Conservation (phyloP, 306 rosid genomes). For the Vigna hirtella region DNA sequence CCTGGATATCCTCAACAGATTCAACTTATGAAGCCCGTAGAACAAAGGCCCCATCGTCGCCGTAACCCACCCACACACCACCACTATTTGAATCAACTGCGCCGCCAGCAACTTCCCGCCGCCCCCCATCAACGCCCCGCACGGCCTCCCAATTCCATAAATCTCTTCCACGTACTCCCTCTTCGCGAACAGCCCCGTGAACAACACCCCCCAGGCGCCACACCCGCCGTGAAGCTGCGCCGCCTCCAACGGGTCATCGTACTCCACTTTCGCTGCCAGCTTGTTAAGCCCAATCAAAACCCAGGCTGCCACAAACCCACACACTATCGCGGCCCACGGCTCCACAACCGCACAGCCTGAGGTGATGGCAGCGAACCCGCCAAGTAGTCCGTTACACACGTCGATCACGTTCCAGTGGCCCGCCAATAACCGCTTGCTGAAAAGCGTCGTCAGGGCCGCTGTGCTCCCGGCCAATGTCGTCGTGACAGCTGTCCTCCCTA, state of each 20-base stretch:
- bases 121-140: conserved; percentile 75
- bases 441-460: conserved; percentile 70
- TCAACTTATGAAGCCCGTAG: conserved; percentile 58
- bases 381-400: conserved; percentile 81
- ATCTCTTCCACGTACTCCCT: conserved; percentile 60
- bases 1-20: conserved; percentile 59
- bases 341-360: conserved; percentile 82
- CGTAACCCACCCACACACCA: conserved; percentile 74
- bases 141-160: conserved; percentile 56
- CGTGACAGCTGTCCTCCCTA: conserved; percentile 83
- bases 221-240: conserved; percentile 89
- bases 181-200: conserved; percentile 72
- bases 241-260: conserved; percentile 83
- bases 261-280: conserved; percentile 55
- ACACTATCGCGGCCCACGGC: conserved; percentile 79
- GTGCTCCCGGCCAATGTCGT: conserved; percentile 83
- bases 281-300: conserved; percentile 68
- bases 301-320: conserved; percentile 76
- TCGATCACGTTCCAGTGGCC: conserved; percentile 88
- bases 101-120: conserved; percentile 71
- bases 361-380: conserved; percentile 80
- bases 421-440: conserved; percentile 64
- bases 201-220: conserved; percentile 81
- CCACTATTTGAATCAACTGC: conserved; percentile 61
- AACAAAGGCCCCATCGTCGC: conserved; percentile 79